Percentiles rank a stretch among this genome's conserved stretches.
These are phyloP conservation scores for Globisporangium emineosum DNA, from an alignment of 352 stramenopile species.

Conservation along the genomic window DNA sequence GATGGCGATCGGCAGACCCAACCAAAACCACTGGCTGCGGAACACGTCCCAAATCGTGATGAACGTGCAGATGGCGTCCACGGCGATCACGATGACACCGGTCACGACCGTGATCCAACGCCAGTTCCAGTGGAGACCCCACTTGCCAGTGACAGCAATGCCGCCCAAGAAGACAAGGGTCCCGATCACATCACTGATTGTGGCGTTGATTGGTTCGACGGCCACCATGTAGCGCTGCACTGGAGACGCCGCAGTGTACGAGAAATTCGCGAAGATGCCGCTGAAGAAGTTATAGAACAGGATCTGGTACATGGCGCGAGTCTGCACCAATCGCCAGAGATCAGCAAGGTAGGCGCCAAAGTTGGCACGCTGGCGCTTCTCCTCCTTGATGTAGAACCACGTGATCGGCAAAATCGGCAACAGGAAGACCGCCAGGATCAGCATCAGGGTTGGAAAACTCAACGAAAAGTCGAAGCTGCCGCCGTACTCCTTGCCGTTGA, in stretches of 20 bases:
- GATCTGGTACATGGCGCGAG: constrained; percentile 42
- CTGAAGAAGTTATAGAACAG: constrained; percentile 54
- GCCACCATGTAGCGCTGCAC: constrained; percentile 35
- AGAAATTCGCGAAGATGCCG: constrained; percentile 36
- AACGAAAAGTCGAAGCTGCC: constrained; percentile 51
- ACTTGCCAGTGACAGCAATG: constrained; percentile 36
- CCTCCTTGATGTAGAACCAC: constrained; percentile 34
- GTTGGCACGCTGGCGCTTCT: constrained; percentile 14
- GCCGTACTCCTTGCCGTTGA: constrained; percentile 61
- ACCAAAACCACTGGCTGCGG: constrained; percentile 62
- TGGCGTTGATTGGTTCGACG: constrained; percentile 34
- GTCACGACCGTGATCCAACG: constrained; percentile 35
- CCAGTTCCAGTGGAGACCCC: constrained; percentile 53
- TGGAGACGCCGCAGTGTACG: constrained; percentile 29
- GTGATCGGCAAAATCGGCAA: constrained; percentile 17
- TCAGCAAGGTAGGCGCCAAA: constrained; percentile 22
- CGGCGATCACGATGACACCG: constrained; percentile 28
- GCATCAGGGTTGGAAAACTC: constrained; percentile 33
- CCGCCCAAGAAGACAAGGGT: constrained; percentile 30
- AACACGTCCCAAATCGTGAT: constrained; percentile 47
- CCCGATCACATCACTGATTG: constrained; percentile 23
- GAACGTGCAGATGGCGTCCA: constrained; percentile 39
- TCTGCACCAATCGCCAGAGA: constrained; percentile 43
- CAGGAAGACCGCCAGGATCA: too few relatives aligned
- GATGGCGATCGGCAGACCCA: constrained; percentile 45